Percentiles rank a stretch among this genome's conserved stretches.
Evolutionary conservation across 1,284 basidiomycete species (phyloP).

Genomic region (Earliella scabrosa): DNA sequence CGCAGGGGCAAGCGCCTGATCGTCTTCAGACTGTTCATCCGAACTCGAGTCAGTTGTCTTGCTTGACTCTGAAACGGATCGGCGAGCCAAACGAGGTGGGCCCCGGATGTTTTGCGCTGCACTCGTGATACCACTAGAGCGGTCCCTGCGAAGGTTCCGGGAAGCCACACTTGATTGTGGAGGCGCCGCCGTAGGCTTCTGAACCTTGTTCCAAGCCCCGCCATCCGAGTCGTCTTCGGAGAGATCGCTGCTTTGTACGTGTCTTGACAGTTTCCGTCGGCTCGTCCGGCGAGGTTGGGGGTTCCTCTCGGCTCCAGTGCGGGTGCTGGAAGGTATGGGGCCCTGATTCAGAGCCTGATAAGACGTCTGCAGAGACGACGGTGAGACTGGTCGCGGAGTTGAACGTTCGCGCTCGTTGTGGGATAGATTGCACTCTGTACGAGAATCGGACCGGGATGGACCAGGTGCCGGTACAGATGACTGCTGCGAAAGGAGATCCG

Average conservation of each 20-base stretch:
- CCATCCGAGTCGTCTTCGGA: slow-evolving; percentile 4
- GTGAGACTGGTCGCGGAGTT: not conserved
- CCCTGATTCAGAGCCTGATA: not conserved
- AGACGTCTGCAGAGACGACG: not conserved
- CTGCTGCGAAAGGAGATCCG: slow-evolving; percentile 4
- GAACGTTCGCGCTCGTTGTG: not conserved
- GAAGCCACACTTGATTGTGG: not conserved
- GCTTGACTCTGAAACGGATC: not conserved
- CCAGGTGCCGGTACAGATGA: not conserved
- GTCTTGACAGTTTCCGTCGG: not conserved
- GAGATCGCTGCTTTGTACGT: not conserved
- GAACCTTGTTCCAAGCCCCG: not conserved
- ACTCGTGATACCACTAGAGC: not conserved
- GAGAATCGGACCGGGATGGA: slow-evolving; percentile 8
- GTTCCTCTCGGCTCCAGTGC: not conserved
- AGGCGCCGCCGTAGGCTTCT: not conserved
- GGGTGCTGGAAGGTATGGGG: not conserved
- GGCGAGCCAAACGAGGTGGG: not conserved
- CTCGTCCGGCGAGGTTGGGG: not conserved
- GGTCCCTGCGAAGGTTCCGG: slow-evolving; percentile 7
- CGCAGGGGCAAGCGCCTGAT: not conserved
- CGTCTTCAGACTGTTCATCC: slow-evolving; percentile 10
- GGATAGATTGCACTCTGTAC: not conserved
- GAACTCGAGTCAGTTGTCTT: slow-evolving; percentile 1
- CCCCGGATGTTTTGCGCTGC: not conserved